These are phyloP conservation scores for Linnemannia elongata DNA, from an alignment of 192 early-diverging fungal species.

Conservation along the genomic window DNA sequence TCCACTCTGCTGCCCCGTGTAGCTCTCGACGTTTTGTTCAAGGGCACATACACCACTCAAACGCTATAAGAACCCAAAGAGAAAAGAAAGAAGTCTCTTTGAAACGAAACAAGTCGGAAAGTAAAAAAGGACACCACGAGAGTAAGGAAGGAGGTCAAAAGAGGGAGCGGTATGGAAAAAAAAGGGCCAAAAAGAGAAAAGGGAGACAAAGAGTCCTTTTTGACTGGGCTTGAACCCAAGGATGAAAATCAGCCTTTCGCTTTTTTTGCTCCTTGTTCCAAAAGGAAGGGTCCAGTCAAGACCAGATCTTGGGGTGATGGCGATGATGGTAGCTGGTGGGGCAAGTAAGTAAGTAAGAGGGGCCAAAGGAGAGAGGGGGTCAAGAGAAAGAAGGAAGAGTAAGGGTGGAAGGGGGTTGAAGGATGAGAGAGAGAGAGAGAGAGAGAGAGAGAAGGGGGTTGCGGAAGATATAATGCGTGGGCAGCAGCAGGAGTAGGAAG, in stretches of 20 bases:
- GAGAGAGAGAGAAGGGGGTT: conserved; percentile 17
- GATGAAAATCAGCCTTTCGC: neutral
- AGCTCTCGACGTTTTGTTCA: neutral
- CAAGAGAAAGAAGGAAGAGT: conserved; percentile 12
- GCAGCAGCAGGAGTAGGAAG: neutral
- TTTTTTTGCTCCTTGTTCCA: neutral
- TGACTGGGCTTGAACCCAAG: neutral
- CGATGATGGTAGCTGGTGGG: neutral
- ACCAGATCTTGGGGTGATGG: neutral
- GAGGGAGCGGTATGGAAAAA: conserved; percentile 6
- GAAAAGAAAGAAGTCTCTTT: neutral
- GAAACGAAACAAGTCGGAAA: conserved; percentile 30
- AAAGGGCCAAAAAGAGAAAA: neutral
- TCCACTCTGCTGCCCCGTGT: neutral
- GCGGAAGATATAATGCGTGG: neutral
- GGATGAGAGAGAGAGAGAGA: no score
- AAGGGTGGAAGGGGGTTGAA: conserved; percentile 13
- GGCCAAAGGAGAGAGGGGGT: neutral
- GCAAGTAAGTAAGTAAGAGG: neutral
- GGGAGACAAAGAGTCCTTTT: neutral
- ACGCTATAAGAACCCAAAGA: neutral
- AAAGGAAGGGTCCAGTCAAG: neutral
- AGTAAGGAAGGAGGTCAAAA: neutral
- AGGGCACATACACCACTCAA: neutral
- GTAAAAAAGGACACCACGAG: neutral